Evolutionary conservation across 2,329 filamentous ascomycete genomes (phyloP).

Genomic region (Fusarium anguioides): DNA sequence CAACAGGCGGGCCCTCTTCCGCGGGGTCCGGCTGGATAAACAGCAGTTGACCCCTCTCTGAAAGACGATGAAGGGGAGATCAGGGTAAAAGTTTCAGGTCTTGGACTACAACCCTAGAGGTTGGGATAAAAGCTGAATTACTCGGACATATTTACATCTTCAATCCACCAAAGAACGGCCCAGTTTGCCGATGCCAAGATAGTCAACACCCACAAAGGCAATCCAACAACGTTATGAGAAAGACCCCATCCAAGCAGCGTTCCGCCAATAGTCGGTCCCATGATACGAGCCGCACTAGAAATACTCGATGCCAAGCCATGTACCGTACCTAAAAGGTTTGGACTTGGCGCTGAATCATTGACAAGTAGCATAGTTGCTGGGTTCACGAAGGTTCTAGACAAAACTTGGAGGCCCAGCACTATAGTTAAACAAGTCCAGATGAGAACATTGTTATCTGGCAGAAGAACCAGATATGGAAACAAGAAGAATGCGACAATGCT

Average conservation of each 20-base stretch:
- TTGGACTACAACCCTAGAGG: too few relatives aligned
- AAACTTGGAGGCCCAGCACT: conserved; percentile 75
- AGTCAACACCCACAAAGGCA: background rate
- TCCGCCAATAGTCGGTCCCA: conserved; percentile 62
- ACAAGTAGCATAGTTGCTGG: conserved; percentile 69
- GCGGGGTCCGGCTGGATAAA: too few relatives aligned
- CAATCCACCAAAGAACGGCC: background rate
- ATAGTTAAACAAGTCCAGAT: conserved; percentile 37
- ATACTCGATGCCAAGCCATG: conserved; percentile 65
- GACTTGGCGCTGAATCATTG: conserved; percentile 70
- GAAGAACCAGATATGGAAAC: conserved; percentile 76
- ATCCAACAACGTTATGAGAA: conserved; percentile 42
- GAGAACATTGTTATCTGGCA: conserved; percentile 3
- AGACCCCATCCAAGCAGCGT: conserved; percentile 61
- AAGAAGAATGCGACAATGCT: conserved; percentile 77
- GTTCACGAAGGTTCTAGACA: conserved; percentile 75
- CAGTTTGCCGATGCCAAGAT: background rate
- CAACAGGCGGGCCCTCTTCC: too few relatives aligned
- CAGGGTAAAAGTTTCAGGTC: too few relatives aligned
- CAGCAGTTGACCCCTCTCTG: too few relatives aligned
- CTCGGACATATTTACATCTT: background rate
- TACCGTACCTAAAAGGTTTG: conserved; percentile 68
- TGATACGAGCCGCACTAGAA: conserved; percentile 60
- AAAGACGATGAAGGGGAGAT: too few relatives aligned
- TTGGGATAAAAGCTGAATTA: too few relatives aligned